Percentiles rank a stretch among this genome's conserved stretches.
phyloP scores from a whole-genome alignment of 768 basidiomycete genomes.

The Termitomyces heimii region DNA sequence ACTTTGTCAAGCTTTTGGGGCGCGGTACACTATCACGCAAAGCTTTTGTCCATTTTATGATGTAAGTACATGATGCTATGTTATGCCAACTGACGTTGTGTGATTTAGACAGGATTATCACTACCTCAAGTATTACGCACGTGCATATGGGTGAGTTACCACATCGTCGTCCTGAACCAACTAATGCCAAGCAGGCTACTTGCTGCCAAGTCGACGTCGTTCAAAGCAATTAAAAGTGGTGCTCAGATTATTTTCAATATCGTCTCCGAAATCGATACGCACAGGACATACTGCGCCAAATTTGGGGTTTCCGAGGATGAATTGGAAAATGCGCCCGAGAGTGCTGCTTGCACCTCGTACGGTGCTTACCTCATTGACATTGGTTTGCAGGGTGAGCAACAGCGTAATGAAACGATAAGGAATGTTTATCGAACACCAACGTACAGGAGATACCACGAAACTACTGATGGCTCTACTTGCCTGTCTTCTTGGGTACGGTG shows the following conservation, averaged over 20 bases:
- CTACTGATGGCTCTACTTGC: constrained; percentile 79
- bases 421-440: neutral
- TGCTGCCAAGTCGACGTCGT: constrained; percentile 69
- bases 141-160: constrained; percentile 61
- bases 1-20: constrained; percentile 76
- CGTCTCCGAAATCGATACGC: constrained; percentile 64
- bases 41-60: constrained; percentile 82
- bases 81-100: neutral
- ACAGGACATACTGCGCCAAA: constrained; percentile 60
- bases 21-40: constrained; percentile 58
- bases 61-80: constrained; percentile 37
- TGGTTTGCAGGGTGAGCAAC: constrained; percentile 54
- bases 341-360: constrained; percentile 74
- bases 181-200: constrained; percentile 45
- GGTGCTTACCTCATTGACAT: constrained; percentile 81
- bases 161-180: neutral
- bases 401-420: neutral
- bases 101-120: constrained; percentile 70
- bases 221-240: constrained; percentile 55
- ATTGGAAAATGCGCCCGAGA: constrained; percentile 58
- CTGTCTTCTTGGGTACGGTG: constrained; percentile 88
- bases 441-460: constrained; percentile 59
- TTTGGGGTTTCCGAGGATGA: constrained; percentile 65
- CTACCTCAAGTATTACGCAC: constrained; percentile 78
- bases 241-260: constrained; percentile 60